These are phyloP conservation scores for Styphnolobium japonicum DNA, from an alignment of 306 rosid genomes.

Conservation along the genomic window DNA sequence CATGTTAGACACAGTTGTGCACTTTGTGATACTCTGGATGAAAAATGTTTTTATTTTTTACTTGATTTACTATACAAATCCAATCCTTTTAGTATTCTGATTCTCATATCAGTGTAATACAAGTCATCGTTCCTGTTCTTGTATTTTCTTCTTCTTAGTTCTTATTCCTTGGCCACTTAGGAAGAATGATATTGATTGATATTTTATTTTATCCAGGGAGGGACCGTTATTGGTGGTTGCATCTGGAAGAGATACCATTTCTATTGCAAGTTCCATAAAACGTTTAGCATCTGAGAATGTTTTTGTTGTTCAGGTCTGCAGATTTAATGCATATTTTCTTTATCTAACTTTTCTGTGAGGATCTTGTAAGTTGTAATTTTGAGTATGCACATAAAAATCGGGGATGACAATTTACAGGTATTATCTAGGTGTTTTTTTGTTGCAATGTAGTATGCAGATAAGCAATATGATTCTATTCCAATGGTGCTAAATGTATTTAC, in stretches of 20 bases:
- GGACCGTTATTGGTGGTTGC: slow-evolving; percentile 93
- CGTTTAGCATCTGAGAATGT: slow-evolving; percentile 71
- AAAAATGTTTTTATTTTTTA: not conserved
- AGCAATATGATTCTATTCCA: slow-evolving; percentile 3
- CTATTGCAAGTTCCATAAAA: slow-evolving; percentile 77
- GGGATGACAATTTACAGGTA: not conserved
- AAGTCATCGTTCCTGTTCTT: slow-evolving; percentile 4
- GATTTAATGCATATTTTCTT: slow-evolving; percentile 6
- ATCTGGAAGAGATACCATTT: slow-evolving; percentile 87
- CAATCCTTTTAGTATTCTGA: not conserved
- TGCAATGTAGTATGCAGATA: not conserved
- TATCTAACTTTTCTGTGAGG: not conserved
- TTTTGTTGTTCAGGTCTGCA: slow-evolving; percentile 84
- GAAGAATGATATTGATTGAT: slow-evolving; percentile 18
- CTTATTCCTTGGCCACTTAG: not conserved
- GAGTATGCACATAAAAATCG: not conserved
- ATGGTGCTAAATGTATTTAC: not conserved
- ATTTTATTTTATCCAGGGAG: slow-evolving; percentile 64
- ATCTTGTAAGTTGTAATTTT: slow-evolving; percentile 11
- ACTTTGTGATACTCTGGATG: not conserved
- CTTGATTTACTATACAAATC: not conserved
- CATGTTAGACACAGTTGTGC: slow-evolving; percentile 1
- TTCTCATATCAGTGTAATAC: not conserved
- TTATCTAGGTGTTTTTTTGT: not conserved
- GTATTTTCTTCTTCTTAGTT: not conserved